A percentile compares a stretch with the other conserved stretches of the same genome.
Conservation (phyloP, 2,329 filamentous ascomycete species). For the Fusarium bactridioides region DNA sequence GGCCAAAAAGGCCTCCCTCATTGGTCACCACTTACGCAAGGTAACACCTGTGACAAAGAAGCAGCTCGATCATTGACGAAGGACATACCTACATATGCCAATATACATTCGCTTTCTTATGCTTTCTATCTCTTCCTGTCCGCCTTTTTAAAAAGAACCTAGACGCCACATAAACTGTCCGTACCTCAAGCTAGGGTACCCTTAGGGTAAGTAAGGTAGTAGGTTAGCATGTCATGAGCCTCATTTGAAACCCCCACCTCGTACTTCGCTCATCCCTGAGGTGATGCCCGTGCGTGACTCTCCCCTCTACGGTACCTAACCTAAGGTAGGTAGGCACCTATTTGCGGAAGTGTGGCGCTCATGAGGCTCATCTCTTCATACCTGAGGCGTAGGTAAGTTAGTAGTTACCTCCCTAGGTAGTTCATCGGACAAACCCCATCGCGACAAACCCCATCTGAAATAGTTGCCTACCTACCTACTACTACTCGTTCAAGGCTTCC, state of each 20-base stretch:
- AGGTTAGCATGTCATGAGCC: neutral
- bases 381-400: neutral
- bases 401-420: neutral
- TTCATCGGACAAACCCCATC: conserved; percentile 14
- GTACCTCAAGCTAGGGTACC: neutral
- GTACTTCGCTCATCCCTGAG: neutral
- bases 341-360: conserved; percentile 21
- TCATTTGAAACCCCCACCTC: conserved; percentile 13
- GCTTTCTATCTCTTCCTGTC: neutral
- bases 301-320: neutral
- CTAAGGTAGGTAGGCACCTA: neutral
- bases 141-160: neutral
- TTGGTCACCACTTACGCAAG: neutral
- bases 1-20: neutral
- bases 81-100: neutral
- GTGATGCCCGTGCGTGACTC: neutral
- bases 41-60: neutral
- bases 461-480: neutral
- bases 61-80: neutral
- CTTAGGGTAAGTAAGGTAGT: neutral
- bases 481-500: neutral
- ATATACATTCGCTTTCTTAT: neutral
- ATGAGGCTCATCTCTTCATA: conserved; percentile 31
- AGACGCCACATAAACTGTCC: neutral
- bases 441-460: conserved; percentile 12